Evolutionary conservation across 768 basidiomycete species (phyloP).

Genomic region (Pilatotrama ljubarskyi): DNA sequence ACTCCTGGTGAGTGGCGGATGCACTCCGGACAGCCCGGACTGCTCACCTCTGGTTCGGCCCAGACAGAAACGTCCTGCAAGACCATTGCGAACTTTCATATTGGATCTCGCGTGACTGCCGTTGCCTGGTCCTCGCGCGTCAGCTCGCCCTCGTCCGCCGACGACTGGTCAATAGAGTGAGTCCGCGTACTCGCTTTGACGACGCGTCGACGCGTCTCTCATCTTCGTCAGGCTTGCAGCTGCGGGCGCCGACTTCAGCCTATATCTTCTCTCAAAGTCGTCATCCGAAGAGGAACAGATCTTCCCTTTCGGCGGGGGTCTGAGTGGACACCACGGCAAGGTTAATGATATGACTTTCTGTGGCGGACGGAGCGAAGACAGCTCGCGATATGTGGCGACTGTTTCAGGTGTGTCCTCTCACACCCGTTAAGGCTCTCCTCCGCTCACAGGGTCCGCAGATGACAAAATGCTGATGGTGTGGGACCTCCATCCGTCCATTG

Average conservation of each 20-base stretch:
- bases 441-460: constrained; percentile 42
- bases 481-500: constrained; percentile 68
- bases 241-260: constrained; percentile 66
- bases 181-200: constrained; percentile 13
- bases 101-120: constrained; percentile 70
- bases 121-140: constrained; percentile 77
- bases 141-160: constrained; percentile 62
- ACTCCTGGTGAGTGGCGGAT: constrained; percentile 49
- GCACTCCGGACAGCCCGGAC: constrained; percentile 7
- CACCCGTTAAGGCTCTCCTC: not conserved
- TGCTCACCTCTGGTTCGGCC: not conserved
- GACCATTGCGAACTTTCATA: constrained; percentile 67
- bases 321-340: constrained; percentile 78
- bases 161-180: constrained; percentile 74
- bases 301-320: constrained; percentile 75
- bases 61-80: constrained; percentile 47
- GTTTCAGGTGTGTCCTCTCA: constrained; percentile 59
- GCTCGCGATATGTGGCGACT: constrained; percentile 73
- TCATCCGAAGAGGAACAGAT: constrained; percentile 48
- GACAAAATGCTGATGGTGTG: constrained; percentile 86
- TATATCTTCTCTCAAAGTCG: constrained; percentile 67
- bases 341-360: constrained; percentile 81
- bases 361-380: constrained; percentile 70
- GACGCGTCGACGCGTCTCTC: not conserved
- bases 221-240: constrained; percentile 56